phyloP scores from a whole-genome alignment of 1,139 yeast species.

The Geotrichum aggregatum region DNA sequence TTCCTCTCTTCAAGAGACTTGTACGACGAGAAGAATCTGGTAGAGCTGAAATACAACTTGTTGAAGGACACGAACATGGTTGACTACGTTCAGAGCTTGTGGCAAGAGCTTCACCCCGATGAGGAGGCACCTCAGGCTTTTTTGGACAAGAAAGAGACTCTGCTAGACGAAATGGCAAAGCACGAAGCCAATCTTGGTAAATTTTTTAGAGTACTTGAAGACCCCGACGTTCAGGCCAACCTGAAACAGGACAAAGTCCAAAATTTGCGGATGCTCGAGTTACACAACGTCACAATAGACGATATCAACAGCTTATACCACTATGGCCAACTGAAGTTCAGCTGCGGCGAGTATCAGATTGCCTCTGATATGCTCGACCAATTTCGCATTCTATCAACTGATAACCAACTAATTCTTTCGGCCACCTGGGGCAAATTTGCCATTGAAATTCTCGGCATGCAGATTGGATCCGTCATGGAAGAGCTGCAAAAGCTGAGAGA shows the following conservation, averaged over 20 bases:
- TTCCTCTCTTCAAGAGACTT: conserved; percentile 44
- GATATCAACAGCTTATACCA: conserved; percentile 50
- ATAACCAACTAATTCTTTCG: conserved; percentile 47
- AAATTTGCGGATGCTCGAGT: conserved; percentile 45
- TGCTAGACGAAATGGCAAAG: conserved; percentile 41
- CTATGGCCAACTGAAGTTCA: conserved; percentile 56
- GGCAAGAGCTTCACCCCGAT: conserved; percentile 42
- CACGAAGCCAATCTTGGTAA: conserved; percentile 45
- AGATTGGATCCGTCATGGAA: conserved; percentile 51
- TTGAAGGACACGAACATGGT: conserved; percentile 55
- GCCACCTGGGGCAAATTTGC: conserved; percentile 64
- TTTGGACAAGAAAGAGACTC: conserved; percentile 40
- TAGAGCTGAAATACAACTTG: conserved; percentile 48
- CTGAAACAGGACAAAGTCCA: conserved; percentile 52
- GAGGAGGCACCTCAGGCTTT: conserved; percentile 41
- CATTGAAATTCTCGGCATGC: conserved; percentile 50
- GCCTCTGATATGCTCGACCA: conserved; percentile 55
- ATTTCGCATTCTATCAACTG: conserved; percentile 52
- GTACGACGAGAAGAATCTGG: conserved; percentile 45
- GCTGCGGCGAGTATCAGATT: conserved; percentile 55
- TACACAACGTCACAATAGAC: conserved; percentile 46
- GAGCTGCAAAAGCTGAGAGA: conserved; percentile 53
- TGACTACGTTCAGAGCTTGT: conserved; percentile 46
- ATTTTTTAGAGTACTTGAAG: conserved; percentile 46
- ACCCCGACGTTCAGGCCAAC: conserved; percentile 46